A percentile compares a stretch with the other conserved stretches of the same genome.
phyloP scores from a whole-genome alignment of 2,329 filamentous ascomycete species.

The Pleurostoma richardsiae region DNA sequence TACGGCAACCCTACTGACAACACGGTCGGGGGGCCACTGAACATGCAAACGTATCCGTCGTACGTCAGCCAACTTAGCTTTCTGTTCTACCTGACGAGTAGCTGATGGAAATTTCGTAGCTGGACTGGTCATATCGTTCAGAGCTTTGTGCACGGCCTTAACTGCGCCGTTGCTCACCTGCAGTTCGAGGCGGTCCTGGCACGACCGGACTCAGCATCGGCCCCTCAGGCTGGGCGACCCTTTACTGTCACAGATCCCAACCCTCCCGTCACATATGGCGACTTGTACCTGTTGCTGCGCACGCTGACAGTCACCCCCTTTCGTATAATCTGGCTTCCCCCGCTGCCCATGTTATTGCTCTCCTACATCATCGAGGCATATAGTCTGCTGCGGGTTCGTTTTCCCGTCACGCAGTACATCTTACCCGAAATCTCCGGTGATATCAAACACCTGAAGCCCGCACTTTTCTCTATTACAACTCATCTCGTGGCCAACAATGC shows the following conservation, averaged over 20 bases:
- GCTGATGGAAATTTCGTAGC: conserved; percentile 12
- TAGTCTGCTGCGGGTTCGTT: conserved; percentile 19
- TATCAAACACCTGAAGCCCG: conserved; percentile 29
- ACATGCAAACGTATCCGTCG: conserved; percentile 29
- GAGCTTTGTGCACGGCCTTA: conserved; percentile 33
- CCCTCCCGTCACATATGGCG: conserved; percentile 29
- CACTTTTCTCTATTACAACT: conserved; percentile 32
- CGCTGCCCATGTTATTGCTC: conserved; percentile 27
- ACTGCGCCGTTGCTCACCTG: conserved; percentile 34
- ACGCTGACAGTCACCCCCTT: conserved; percentile 29
- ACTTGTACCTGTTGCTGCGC: conserved; percentile 27
- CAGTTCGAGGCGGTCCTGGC: conserved; percentile 33
- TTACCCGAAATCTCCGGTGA: conserved; percentile 26
- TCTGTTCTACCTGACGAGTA: no score
- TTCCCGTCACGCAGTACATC: conserved; percentile 17
- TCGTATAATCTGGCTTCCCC: conserved; percentile 20
- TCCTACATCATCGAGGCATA: conserved; percentile 30
- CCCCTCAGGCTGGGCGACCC: conserved; percentile 28
- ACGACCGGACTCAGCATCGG: conserved; percentile 12
- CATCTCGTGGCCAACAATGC: conserved; percentile 30
- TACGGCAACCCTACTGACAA: conserved; percentile 46
- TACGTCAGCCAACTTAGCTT: conserved; percentile 23
- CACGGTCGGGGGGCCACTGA: conserved; percentile 35
- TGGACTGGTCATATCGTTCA: conserved; percentile 33
- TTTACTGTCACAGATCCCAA: conserved; percentile 37